These are phyloP conservation scores for Puccinellia tenuiflora DNA, from an alignment of 176 grass and related monocot species.

Conservation along the genomic window DNA sequence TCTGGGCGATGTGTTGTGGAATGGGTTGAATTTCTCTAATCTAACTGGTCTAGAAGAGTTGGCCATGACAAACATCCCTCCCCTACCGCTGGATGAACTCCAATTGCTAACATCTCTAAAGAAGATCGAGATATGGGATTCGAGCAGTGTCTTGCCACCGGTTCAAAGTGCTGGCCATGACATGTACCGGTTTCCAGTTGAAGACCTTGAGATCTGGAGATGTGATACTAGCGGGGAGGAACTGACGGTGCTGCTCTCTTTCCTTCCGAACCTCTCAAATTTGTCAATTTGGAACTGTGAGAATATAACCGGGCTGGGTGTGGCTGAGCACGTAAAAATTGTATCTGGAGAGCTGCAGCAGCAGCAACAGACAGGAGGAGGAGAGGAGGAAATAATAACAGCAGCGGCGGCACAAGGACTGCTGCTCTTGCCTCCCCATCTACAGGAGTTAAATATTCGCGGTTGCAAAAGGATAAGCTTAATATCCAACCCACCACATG, in stretches of 20 bases:
- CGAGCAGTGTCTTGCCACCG: background rate
- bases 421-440: background rate
- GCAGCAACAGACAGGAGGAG: background rate
- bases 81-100: background rate
- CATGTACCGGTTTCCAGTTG: background rate
- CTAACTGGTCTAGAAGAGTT: background rate
- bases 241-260: background rate
- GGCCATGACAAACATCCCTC: accelerated
- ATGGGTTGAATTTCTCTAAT: background rate
- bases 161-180: background rate
- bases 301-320: background rate
- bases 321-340: background rate
- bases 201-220: accelerated
- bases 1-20: background rate
- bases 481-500: too few relatives aligned
- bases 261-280: background rate
- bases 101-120: background rate
- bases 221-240: background rate
- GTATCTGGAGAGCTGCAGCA: background rate
- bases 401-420: background rate
- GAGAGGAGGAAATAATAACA: background rate
- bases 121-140: accelerated
- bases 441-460: accelerated
- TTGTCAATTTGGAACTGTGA: accelerated
- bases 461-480: accelerated